Evolutionary conservation across 2,329 filamentous ascomycete species (phyloP).

Genomic region (Alternaria sp.): DNA sequence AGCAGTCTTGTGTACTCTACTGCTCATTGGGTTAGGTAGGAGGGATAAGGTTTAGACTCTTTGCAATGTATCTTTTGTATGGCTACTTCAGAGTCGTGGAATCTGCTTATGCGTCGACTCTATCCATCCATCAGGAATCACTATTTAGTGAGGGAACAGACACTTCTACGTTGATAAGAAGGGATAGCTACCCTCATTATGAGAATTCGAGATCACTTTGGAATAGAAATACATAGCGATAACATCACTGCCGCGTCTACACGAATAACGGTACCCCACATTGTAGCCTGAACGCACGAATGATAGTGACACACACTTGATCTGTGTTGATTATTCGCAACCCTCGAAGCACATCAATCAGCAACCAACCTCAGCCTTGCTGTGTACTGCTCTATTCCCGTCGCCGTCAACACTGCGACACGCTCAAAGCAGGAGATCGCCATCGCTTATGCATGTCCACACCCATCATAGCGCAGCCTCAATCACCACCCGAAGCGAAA

Average conservation of each 20-base stretch:
- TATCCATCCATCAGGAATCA: too few species aligned
- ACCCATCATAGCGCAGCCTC: neutral
- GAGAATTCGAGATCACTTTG: too few species aligned
- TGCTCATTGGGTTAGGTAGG: too few species aligned
- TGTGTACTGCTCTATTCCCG: neutral
- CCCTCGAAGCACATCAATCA: neutral
- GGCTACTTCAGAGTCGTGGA: too few species aligned
- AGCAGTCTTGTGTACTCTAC: too few species aligned
- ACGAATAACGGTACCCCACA: neutral
- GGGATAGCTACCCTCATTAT: too few species aligned
- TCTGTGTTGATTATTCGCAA: neutral
- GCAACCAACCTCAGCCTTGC: neutral
- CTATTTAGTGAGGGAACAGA: too few species aligned
- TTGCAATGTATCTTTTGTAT: too few species aligned
- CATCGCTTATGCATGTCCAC: conserved; percentile 1
- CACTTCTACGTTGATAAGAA: too few species aligned
- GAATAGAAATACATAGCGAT: too few species aligned
- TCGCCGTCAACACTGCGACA: neutral
- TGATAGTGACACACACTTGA: neutral
- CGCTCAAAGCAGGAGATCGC: neutral
- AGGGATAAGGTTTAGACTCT: too few species aligned
- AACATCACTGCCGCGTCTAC: neutral
- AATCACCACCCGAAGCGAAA: neutral
- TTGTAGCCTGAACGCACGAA: neutral
- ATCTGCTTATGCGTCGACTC: too few species aligned